Percentiles rank a stretch among this genome's conserved stretches.
Conservation (phyloP, 495 filamentous ascomycete species). For the Neurospora discreta region DNA sequence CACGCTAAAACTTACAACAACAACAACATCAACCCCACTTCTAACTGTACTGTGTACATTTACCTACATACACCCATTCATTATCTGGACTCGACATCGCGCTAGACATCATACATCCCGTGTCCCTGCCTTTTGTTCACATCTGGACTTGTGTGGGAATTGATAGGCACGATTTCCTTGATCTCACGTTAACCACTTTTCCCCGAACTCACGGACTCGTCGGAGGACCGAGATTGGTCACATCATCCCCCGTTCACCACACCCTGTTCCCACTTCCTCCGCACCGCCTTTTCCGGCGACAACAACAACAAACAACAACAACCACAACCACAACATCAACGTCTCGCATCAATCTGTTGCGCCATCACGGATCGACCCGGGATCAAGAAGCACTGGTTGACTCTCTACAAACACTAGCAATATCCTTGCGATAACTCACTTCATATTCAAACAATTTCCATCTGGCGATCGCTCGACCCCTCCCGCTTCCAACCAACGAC, state of each 20-base stretch:
- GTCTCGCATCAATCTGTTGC: neutral
- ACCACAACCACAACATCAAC: neutral
- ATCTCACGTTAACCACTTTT: neutral
- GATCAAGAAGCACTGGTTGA: neutral
- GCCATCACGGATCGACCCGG: neutral
- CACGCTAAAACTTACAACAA: neutral
- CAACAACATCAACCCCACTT: neutral
- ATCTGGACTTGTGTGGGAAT: neutral
- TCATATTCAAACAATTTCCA: neutral
- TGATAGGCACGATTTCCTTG: neutral
- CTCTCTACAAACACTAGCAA: neutral
- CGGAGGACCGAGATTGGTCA: neutral
- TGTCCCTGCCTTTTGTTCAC: neutral
- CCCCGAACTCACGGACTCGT: neutral
- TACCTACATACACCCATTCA: neutral
- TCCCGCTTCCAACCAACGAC: neutral
- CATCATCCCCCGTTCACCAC: neutral
- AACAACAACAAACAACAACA: too few relatives aligned
- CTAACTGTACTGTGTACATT: neutral
- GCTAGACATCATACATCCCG: neutral
- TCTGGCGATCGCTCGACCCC: neutral
- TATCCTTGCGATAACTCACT: neutral
- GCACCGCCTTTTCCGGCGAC: neutral
- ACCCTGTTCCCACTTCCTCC: neutral
- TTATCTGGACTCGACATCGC: neutral